Conservation (phyloP, 2,329 filamentous ascomycete genomes). For the Furcasterigmium sp. region DNA sequence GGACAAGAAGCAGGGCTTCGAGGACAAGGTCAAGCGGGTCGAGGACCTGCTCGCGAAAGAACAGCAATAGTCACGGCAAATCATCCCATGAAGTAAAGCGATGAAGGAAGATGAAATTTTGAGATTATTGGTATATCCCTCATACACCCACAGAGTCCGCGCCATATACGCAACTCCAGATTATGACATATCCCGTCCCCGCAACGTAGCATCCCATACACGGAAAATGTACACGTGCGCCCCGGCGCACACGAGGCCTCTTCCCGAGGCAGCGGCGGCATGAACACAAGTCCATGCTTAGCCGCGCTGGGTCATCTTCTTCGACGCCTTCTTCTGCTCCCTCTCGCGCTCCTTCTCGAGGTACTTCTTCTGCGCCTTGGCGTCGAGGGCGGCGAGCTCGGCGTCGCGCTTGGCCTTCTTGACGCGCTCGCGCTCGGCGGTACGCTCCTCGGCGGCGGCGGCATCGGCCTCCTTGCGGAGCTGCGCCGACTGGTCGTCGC, state of each 20-base stretch:
- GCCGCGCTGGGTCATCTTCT: conserved; percentile 49
- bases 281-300: conserved; percentile 19
- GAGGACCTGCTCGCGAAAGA: conserved; percentile 40
- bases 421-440: conserved; percentile 64
- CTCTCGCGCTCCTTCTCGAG: conserved; percentile 76
- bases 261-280: not conserved
- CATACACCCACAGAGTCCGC: too few species aligned
- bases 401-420: conserved; percentile 89
- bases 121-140: conserved; percentile 1
- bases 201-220: not conserved
- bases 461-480: conserved; percentile 77
- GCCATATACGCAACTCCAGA: too few species aligned
- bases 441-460: conserved; percentile 73
- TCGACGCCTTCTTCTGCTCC: conserved; percentile 53
- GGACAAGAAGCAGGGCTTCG: conserved; percentile 77
- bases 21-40: conserved; percentile 70
- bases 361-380: conserved; percentile 82
- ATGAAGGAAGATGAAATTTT: not conserved
- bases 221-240: too few species aligned
- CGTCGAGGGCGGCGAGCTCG: conserved; percentile 69
- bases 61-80: not conserved
- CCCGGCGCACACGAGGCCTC: not conserved
- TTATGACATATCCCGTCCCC: not conserved
- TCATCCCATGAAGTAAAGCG: not conserved
- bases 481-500: conserved; percentile 75